These are phyloP conservation scores for Melanopsichium pennsylvanicum DNA, from an alignment of 1,284 basidiomycete species.

Conservation along the genomic window DNA sequence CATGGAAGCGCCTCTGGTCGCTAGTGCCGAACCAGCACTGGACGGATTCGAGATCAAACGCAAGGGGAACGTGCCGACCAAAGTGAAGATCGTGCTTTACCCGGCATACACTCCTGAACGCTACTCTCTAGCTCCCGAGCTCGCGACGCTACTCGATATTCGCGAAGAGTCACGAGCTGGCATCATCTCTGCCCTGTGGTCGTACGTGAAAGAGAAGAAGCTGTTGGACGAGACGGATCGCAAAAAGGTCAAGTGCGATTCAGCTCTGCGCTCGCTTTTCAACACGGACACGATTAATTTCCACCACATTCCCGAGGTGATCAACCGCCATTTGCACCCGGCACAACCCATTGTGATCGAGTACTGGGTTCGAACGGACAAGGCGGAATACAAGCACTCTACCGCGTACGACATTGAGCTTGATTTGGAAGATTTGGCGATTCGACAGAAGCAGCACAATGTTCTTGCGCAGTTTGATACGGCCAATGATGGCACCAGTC, in stretches of 20 bases:
- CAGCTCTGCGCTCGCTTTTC: constrained; percentile 54
- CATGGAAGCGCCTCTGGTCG: constrained; percentile 55
- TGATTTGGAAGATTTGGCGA: constrained; percentile 80
- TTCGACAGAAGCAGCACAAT: constrained; percentile 78
- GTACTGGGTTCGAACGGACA: constrained; percentile 70
- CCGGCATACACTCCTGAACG: constrained; percentile 86
- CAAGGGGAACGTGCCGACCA: constrained; percentile 79
- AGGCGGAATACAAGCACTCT: constrained; percentile 64
- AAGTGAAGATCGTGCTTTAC: constrained; percentile 81
- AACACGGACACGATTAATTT: constrained; percentile 74
- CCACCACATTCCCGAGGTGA: constrained; percentile 83
- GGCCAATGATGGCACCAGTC: constrained; percentile 70
- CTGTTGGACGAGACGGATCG: constrained; percentile 90
- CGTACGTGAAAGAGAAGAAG: constrained; percentile 85
- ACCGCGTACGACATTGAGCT: constrained; percentile 86
- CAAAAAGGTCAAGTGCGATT: constrained; percentile 79
- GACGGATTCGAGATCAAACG: constrained; percentile 90
- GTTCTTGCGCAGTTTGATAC: constrained; percentile 78
- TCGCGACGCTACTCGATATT: constrained; percentile 79
- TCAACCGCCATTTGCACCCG: constrained; percentile 80
- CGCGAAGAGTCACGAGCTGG: constrained; percentile 86
- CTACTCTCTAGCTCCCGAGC: constrained; percentile 80
- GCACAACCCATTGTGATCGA: constrained; percentile 86
- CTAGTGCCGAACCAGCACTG: constrained; percentile 58
- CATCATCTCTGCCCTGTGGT: constrained; percentile 86